Conservation (phyloP, 257 asterid species). For the Lantana camara region DNA sequence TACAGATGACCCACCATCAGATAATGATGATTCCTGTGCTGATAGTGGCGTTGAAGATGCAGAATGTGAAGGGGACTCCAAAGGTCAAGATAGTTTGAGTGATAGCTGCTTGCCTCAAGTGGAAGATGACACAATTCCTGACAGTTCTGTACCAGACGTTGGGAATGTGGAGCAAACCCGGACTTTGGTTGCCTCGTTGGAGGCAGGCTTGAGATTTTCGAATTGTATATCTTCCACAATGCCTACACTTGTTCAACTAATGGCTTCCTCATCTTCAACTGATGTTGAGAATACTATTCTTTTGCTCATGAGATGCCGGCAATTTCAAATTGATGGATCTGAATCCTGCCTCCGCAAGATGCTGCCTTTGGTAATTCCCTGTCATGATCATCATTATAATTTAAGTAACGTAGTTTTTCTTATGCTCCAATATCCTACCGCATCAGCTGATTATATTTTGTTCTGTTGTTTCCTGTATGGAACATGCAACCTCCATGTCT, state of each 20-base stretch:
- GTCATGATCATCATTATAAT: constrained; percentile 23
- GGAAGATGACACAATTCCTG: constrained; percentile 41
- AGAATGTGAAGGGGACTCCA: constrained; percentile 40
- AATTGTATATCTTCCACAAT: constrained; percentile 66
- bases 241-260: constrained; percentile 90
- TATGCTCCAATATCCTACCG: neutral
- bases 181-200: constrained; percentile 92
- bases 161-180: constrained; percentile 96
- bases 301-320: constrained; percentile 95
- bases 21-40: constrained; percentile 49
- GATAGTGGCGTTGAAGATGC: constrained; percentile 60
- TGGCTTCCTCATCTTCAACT: constrained; percentile 98
- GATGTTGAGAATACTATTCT: constrained; percentile 94
- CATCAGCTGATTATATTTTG: constrained; percentile 8
- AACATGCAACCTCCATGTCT: constrained; percentile 14
- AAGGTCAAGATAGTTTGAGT: constrained; percentile 56
- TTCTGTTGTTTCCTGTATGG: constrained; percentile 5
- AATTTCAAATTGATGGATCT: constrained; percentile 90
- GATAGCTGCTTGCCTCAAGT: constrained; percentile 66
- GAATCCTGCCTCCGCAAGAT: constrained; percentile 93
- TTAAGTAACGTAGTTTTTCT: neutral
- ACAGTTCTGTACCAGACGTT: constrained; percentile 78
- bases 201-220: constrained; percentile 94
- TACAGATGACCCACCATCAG: constrained; percentile 47
- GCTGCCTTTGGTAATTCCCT: constrained; percentile 90